Evolutionary conservation across 108 stramenopile genomes (phyloP).

Genomic region (Cyclostephanos invisitatus): DNA sequence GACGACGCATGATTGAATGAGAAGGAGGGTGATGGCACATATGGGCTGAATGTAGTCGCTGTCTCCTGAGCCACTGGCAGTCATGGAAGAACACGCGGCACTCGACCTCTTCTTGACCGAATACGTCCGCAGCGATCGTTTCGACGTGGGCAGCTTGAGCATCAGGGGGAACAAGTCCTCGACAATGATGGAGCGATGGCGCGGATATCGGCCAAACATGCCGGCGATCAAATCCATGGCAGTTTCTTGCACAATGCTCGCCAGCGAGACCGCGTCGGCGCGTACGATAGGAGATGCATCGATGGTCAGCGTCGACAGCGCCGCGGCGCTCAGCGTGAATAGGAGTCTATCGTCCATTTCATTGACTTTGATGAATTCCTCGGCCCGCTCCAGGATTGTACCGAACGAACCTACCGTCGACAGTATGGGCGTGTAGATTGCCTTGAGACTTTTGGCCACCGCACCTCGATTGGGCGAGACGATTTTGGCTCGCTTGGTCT

Average conservation of each 20-base stretch:
- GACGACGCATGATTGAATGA: slow-evolving; percentile 82
- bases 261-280: slow-evolving; percentile 29
- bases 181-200: slow-evolving; percentile 80
- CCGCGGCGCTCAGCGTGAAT: slow-evolving; percentile 64
- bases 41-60: slow-evolving; percentile 80
- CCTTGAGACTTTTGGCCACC: slow-evolving; percentile 57
- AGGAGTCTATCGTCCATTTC: slow-evolving; percentile 82
- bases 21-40: slow-evolving; percentile 69
- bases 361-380: slow-evolving; percentile 56
- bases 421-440: slow-evolving; percentile 66
- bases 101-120: slow-evolving; percentile 50
- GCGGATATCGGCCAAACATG: slow-evolving; percentile 74
- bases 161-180: slow-evolving; percentile 92
- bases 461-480: slow-evolving; percentile 26
- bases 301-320: slow-evolving; percentile 62
- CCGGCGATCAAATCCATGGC: slow-evolving; percentile 65
- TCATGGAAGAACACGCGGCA: background rate
- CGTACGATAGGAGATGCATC: slow-evolving; percentile 52
- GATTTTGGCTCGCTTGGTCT: slow-evolving; percentile 27
- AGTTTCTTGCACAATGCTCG: slow-evolving; percentile 60
- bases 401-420: slow-evolving; percentile 56
- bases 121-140: slow-evolving; percentile 78
- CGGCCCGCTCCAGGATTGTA: slow-evolving; percentile 69
- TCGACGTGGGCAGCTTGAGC: slow-evolving; percentile 84
- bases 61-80: slow-evolving; percentile 10